phyloP scores from a whole-genome alignment of 768 basidiomycete species.

The Amanita jacksonii region DNA sequence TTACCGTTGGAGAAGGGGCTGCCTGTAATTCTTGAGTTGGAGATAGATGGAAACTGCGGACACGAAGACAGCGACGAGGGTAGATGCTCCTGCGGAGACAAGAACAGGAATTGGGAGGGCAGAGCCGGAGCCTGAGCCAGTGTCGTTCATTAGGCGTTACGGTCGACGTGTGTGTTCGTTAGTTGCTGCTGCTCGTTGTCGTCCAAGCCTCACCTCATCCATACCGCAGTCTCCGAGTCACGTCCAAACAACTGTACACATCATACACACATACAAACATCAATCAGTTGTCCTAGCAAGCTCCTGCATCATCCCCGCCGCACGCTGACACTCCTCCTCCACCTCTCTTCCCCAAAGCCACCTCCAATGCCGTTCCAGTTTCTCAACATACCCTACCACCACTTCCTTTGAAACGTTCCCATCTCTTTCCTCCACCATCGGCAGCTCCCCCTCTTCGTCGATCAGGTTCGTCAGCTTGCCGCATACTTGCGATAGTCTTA shows the following conservation, averaged over 20 bases:
- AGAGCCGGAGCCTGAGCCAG: conserved; percentile 42
- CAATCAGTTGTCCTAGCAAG: no score
- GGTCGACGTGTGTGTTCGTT: no score
- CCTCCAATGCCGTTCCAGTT: conserved; percentile 34
- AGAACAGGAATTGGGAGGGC: conserved; percentile 50
- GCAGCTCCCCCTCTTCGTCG: conserved; percentile 22
- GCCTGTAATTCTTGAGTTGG: conserved; percentile 81
- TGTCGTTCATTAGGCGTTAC: no score
- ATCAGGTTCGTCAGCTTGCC: conserved; percentile 33
- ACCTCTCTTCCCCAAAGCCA: conserved; percentile 51
- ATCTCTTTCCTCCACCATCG: conserved; percentile 18
- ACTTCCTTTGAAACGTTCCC: conserved; percentile 24
- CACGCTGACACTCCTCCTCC: conserved; percentile 18
- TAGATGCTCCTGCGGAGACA: conserved; percentile 49
- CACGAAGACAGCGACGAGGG: conserved; percentile 61
- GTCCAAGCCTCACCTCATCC: no score
- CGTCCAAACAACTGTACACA: no score
- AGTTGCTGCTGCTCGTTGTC: no score
- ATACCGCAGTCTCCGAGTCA: no score
- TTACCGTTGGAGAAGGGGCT: conserved; percentile 72
- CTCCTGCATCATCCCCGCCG: no score
- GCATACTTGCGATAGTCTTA: conserved; percentile 29
- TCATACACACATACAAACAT: no score
- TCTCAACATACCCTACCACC: conserved; percentile 32
- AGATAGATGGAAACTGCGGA: conserved; percentile 68